These are phyloP conservation scores for Colletotrichum tofieldiae DNA, from an alignment of 2,329 filamentous ascomycete genomes.

Conservation along the genomic window DNA sequence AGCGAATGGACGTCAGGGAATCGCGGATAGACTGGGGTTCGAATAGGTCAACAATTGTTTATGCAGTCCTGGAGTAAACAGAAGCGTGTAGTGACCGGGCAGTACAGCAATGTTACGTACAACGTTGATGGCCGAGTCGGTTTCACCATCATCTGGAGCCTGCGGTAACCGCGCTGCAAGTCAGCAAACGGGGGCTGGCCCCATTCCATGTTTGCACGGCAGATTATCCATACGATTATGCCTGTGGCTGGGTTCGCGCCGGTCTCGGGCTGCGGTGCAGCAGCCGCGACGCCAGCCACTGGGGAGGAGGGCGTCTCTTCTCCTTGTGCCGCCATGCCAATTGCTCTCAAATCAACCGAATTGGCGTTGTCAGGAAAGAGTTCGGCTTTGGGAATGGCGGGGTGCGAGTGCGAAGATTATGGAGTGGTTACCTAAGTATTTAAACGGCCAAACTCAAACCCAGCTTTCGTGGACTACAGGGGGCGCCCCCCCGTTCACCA, in stretches of 20 bases:
- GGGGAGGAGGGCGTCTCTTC: background rate
- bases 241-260: conserved; percentile 32
- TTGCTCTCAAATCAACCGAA: background rate
- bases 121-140: conserved; percentile 33
- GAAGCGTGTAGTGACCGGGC: fast-evolving
- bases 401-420: background rate
- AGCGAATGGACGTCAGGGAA: conserved; percentile 34
- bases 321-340: background rate
- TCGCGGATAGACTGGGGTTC: conserved; percentile 21
- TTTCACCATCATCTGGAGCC: conserved; percentile 28
- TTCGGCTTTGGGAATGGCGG: background rate
- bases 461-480: background rate
- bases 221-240: conserved; percentile 27
- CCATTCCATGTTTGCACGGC: too few relatives aligned
- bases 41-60: background rate
- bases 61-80: background rate
- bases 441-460: background rate
- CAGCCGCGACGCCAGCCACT: background rate
- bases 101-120: conserved; percentile 2
- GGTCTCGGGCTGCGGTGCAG: background rate
- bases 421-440: background rate
- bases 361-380: background rate
- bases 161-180: background rate
- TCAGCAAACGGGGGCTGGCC: background rate
- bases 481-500: background rate